Conservation (phyloP, 106 monocot genomes). For the Dactylorhiza incarnata region DNA sequence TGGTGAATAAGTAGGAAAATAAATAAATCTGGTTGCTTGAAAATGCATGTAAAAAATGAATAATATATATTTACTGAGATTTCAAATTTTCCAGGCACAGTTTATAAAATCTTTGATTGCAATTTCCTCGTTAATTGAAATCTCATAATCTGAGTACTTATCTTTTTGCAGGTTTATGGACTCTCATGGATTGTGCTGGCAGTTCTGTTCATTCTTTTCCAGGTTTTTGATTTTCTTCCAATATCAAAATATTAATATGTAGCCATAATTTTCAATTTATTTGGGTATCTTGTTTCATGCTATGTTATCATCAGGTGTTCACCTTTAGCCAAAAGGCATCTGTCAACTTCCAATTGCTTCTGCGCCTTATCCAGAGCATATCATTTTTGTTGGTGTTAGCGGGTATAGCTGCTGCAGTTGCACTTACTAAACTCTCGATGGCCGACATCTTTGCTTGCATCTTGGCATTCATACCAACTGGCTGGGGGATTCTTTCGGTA, state of each 20-base stretch:
- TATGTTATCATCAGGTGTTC: constrained; percentile 51
- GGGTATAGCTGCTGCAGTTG: constrained; percentile 64
- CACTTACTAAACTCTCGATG: constrained; percentile 44
- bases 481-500: constrained; percentile 93
- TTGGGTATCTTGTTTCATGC: neutral
- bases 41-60: no score
- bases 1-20: neutral
- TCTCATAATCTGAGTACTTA: neutral
- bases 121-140: neutral
- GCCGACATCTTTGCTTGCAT: constrained; percentile 80
- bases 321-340: constrained; percentile 89
- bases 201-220: constrained; percentile 60
- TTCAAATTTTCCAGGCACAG: no score
- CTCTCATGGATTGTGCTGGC: constrained; percentile 73
- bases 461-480: constrained; percentile 88
- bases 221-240: constrained; percentile 20
- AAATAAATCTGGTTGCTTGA: neutral
- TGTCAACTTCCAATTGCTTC: constrained; percentile 83
- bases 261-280: neutral
- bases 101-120: no score
- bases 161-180: constrained; percentile 54
- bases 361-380: constrained; percentile 78
- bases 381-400: constrained; percentile 63
- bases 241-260: neutral
- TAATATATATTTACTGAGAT: no score